Percentiles rank a stretch among this genome's conserved stretches.
These are phyloP conservation scores for Penicillium verhagenii DNA, from an alignment of 495 filamentous ascomycete genomes.

Conservation along the genomic window DNA sequence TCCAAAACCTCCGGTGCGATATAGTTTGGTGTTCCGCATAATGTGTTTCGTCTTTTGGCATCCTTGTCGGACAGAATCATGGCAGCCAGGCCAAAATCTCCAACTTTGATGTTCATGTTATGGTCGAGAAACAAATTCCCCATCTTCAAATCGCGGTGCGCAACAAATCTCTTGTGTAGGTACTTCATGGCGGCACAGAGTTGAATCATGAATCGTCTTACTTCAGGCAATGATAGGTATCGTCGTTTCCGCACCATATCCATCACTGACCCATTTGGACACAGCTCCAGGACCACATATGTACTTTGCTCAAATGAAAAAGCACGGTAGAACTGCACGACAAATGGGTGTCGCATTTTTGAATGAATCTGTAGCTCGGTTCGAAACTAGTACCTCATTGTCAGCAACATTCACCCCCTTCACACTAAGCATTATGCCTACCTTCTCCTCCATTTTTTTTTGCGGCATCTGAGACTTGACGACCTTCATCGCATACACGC, in stretches of 20 bases:
- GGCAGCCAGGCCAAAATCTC: conserved; percentile 96
- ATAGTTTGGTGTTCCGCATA: conserved; percentile 98
- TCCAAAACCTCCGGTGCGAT: conserved; percentile 95
- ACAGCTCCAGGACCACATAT: conserved; percentile 92
- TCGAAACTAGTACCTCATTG: conserved; percentile 66
- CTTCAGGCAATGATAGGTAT: conserved; percentile 84
- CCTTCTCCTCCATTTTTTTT: conserved; percentile 87
- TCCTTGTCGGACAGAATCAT: conserved; percentile 83
- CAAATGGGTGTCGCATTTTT: conserved; percentile 91
- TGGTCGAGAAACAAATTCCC: conserved; percentile 95
- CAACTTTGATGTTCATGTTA: conserved; percentile 96
- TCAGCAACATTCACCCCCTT: conserved; percentile 28
- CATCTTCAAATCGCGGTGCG: conserved; percentile 96
- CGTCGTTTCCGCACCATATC: conserved; percentile 92
- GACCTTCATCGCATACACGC: conserved; percentile 82
- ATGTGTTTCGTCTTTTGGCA: conserved; percentile 78
- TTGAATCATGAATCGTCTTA: conserved; percentile 88
- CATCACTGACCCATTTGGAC: conserved; percentile 95
- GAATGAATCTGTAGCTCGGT: conserved; percentile 97
- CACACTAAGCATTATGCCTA: conserved; percentile 28
- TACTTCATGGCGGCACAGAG: conserved; percentile 96
- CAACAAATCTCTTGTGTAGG: conserved; percentile 89
- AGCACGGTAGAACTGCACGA: conserved; percentile 91
- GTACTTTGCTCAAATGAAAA: conserved; percentile 87
- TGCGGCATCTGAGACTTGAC: conserved; percentile 83